Conservation (phyloP, 768 basidiomycete species). For the Russula abietina region DNA sequence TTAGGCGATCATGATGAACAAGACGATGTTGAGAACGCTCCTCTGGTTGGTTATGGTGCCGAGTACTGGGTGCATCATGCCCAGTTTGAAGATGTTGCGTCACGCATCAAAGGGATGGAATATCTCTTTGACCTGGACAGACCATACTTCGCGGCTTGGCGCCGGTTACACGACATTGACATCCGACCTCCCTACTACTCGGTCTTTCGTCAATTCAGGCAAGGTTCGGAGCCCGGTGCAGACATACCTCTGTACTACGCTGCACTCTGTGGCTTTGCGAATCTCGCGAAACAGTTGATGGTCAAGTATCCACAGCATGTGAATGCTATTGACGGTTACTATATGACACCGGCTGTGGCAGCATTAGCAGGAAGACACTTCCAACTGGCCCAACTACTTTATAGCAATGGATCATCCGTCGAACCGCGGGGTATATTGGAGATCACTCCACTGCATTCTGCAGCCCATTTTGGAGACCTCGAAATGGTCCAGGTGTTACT, state of each 20-base stretch:
- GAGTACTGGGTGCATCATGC: not conserved
- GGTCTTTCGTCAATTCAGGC: no score
- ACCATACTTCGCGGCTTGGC: not conserved
- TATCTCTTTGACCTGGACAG: not conserved
- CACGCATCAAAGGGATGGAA: not conserved
- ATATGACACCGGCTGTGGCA: not conserved
- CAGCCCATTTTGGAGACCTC: not conserved
- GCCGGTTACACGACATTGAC: not conserved
- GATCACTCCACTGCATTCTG: not conserved
- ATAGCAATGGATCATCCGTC: not conserved
- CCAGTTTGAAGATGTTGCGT: not conserved
- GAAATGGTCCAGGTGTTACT: not conserved
- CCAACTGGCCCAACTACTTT: not conserved
- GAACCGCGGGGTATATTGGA: not conserved
- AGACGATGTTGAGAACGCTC: not conserved
- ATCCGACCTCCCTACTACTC: not conserved
- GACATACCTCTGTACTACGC: not conserved
- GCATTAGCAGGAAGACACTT: not conserved
- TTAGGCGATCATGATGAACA: not conserved
- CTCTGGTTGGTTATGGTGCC: not conserved
- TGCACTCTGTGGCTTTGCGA: not conserved
- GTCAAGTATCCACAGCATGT: not conserved
- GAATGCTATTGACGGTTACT: not conserved
- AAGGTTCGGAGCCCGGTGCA: not conserved
- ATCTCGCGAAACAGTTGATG: not conserved